These are phyloP conservation scores for Begonia loranthoides DNA, from an alignment of 306 rosid species.

Conservation along the genomic window DNA sequence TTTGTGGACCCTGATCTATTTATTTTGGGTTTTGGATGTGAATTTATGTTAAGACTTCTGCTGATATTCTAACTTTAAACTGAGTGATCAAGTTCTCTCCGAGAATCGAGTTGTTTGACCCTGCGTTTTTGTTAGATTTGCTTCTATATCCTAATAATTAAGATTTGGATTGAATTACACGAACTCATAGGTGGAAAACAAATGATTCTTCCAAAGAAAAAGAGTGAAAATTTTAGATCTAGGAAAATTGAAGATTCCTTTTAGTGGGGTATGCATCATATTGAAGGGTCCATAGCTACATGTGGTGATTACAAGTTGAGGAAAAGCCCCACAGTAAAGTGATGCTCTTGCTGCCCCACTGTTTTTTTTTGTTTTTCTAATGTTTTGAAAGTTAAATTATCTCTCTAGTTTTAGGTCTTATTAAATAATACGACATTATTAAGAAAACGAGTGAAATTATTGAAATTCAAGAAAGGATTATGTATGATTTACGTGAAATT, in stretches of 20 bases:
- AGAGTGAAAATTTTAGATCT: not conserved
- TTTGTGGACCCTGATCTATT: no score
- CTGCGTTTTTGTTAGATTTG: no score
- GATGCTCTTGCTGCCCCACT: not conserved
- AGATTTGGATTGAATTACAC: not conserved
- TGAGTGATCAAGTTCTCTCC: no score
- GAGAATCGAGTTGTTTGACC: no score
- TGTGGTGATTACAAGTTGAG: not conserved
- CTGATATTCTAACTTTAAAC: no score
- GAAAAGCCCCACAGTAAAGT: not conserved
- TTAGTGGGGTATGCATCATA: not conserved
- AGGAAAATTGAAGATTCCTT: constrained; percentile 1
- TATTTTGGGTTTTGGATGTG: no score
- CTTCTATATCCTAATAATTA: no score
- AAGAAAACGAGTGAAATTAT: not conserved
- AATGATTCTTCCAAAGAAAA: not conserved
- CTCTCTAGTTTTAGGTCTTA: not conserved
- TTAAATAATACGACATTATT: not conserved
- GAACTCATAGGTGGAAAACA: not conserved
- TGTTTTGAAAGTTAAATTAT: not conserved
- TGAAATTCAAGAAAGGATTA: not conserved
- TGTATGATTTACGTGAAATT: no score
- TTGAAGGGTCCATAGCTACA: not conserved
- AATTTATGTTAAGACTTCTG: no score
- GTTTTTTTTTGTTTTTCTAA: not conserved